Base-by-base conservation (phyloP, 1,284 basidiomycete genomes). In the Rugosomyces carneus region DNA sequence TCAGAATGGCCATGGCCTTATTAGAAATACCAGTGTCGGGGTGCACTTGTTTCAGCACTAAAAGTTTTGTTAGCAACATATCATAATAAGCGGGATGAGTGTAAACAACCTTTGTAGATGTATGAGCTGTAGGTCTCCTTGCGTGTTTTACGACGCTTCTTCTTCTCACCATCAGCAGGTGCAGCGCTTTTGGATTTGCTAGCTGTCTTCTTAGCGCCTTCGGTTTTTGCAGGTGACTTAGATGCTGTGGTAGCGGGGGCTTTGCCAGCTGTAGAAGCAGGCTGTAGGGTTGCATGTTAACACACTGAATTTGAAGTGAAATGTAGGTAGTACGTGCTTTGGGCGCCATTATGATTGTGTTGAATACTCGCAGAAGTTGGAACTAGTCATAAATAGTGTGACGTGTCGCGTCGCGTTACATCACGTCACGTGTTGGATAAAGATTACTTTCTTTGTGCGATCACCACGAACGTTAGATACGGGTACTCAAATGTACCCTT, bases 11-110 rank as follows among this genome's bases (percentile, higher is more conserved):
- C 93, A 96, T 96, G 35, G 91, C 93, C 77, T 94, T 95, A 82
- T 93, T 95, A 50, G 88, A 87, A 67, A 95, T 94, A 81, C 93
- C 93, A 54, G 90, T 94, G 65, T 96, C 93, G 47, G 93, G 93
- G 76, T 95, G 93, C 52, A 95, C 93, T 66, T 92, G 89, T 69
- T 84, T 91, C 52, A 91, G 73, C 51, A 91, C 88, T 88, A 18
- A 26, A 39, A 34, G 43, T 15, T 9, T 23, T n/a, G n/a, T 35
- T 26, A 20, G 26, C 37, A 43, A 18, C 24, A 21, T 19, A 2
- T 18, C 52, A n/a, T n/a, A n/a, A 3, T 31, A 44, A 38, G 40
- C n/a, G 15, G 7, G 19, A 4, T 43, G 47, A 11, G 42, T 47
- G 46, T 36, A 53, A 31, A 53, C 18, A 19, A 86, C 86, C 86